phyloP scores from a whole-genome alignment of 2,329 filamentous ascomycete species.

The Exophiala dermatitidis region DNA sequence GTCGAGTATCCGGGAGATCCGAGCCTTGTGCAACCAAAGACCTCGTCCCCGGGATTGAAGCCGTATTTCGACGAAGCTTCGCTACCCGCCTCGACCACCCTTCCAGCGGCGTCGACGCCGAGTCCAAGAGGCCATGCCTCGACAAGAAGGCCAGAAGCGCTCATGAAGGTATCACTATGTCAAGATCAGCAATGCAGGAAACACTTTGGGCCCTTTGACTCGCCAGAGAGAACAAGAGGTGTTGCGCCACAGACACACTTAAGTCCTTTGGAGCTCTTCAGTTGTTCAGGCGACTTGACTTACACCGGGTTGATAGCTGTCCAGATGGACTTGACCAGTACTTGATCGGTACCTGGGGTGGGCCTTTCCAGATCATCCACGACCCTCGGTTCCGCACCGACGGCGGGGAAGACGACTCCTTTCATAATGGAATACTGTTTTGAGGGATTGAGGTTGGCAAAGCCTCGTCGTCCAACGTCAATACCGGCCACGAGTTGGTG shows the following conservation, averaged over 20 bases:
- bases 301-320: constrained; percentile 32
- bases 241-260: too few species aligned
- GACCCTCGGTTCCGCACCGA: constrained; percentile 19
- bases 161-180: constrained; percentile 29
- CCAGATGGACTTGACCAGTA: constrained; percentile 32
- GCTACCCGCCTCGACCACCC: constrained; percentile 30
- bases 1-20: constrained; percentile 26
- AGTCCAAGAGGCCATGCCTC: constrained; percentile 30
- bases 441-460: too few species aligned
- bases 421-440: constrained; percentile 13
- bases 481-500: too few species aligned
- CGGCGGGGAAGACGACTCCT: constrained; percentile 15
- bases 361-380: constrained; percentile 27
- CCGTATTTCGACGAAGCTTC: constrained; percentile 26
- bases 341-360: constrained; percentile 27
- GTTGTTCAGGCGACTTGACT: constrained; percentile 2
- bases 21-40: constrained; percentile 31
- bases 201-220: too few species aligned
- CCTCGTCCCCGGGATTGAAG: constrained; percentile 31
- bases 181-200: background rate
- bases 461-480: too few species aligned
- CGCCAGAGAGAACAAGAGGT: too few species aligned
- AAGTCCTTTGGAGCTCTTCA: too few species aligned
- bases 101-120: constrained; percentile 30
- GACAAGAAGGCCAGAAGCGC: constrained; percentile 28